Base-by-base conservation (phyloP, 306 rosid genomes). In the Vigna unguiculata region DNA sequence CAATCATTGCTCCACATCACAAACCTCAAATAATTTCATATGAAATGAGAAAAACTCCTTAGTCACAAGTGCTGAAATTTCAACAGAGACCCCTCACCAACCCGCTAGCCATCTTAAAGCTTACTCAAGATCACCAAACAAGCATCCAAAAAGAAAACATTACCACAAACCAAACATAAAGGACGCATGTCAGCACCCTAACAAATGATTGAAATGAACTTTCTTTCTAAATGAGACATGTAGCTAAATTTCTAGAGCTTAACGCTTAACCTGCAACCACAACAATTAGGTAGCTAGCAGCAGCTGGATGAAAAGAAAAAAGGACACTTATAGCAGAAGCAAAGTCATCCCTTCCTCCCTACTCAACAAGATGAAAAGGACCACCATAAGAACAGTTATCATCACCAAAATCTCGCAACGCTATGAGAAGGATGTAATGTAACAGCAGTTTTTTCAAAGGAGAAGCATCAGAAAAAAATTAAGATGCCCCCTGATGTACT, bases 401-500 rank as follows among this genome's bases (percentile, higher is more conserved):
- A 81, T 76, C 54, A 63, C 69, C 49, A 77, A 72, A 82, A 81
- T 5, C 76, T 57, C 78, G 81, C 72, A 74, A 64, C 53, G 24
- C 58, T 55, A 41, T 75, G 76, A 75, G 80, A 80, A 78, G 66
- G 71, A 69, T 66, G 84, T 40, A 75, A 76, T 78, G 85, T 70
- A 80, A 43, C 40, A 63, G 45, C 22, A 25, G 25, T 81, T 52
- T 62, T 20, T 74, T 72, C 78, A 79, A 52, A 83, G 61, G 74
- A 17, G 72, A 87, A 62, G 34, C 4, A 34, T 17, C 7, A n/a
- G 13, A 25, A 41, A 13, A 36, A 13, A 55, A 38, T 51, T 72
- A 90, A 86, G 21, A 85, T 94, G 95, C 95, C 91, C 59, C 97
- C 93, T 28, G 93, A 85, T 78, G 75, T 86, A 41, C 80, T 80